These are phyloP conservation scores for Ampelocalamus luodianensis DNA, from an alignment of 176 grass and related monocot species.

Conservation along the genomic window DNA sequence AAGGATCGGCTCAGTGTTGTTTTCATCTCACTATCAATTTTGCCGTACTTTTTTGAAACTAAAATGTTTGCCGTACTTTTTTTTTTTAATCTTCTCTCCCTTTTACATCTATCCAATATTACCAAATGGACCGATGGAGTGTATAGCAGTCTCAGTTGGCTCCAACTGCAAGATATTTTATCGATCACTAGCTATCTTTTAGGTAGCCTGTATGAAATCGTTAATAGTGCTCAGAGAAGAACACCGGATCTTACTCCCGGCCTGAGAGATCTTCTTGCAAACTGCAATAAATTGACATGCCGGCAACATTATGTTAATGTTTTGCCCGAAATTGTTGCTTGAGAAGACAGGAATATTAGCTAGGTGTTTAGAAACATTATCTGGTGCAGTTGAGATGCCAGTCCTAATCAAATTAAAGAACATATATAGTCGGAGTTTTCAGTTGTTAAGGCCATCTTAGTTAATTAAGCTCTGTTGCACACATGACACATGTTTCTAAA, in stretches of 20 bases:
- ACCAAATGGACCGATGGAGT: background rate
- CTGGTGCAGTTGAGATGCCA: background rate
- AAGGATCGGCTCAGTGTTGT: background rate
- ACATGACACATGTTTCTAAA: background rate
- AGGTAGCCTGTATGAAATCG: conserved; percentile 3
- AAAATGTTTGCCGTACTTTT: background rate
- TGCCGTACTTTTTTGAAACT: too few species aligned
- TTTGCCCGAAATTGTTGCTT: background rate
- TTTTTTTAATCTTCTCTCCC: background rate
- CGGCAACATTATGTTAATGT: conserved; percentile 7
- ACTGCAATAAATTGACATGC: conserved; percentile 1
- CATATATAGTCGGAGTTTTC: background rate
- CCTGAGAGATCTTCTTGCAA: background rate
- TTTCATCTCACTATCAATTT: too few species aligned
- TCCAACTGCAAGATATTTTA: conserved; percentile 24
- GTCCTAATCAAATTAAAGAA: background rate
- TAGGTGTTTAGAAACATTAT: background rate
- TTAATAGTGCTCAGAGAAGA: background rate
- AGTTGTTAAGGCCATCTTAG: background rate
- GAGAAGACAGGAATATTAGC: background rate
- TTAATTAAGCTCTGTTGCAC: background rate
- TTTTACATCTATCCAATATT: background rate
- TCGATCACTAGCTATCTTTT: conserved; percentile 1
- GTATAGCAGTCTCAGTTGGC: background rate
- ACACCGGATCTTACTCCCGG: conserved; percentile 1